Evolutionary conservation across 441 rosid species (phyloP).

Genomic region (Hura crepitans): DNA sequence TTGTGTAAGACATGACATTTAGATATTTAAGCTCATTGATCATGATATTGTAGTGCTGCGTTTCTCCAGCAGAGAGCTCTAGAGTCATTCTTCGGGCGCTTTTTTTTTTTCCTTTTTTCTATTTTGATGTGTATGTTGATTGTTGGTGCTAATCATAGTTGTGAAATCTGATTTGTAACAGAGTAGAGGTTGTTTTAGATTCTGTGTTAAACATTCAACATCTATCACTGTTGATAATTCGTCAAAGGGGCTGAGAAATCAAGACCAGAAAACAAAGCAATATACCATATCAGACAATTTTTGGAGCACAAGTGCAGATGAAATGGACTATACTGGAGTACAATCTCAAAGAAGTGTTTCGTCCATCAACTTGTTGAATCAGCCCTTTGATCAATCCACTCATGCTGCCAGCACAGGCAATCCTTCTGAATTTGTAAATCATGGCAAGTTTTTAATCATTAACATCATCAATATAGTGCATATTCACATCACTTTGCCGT

Average conservation of each 20-base stretch:
- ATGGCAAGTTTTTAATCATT: conserved; percentile 43
- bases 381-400: conserved; percentile 32
- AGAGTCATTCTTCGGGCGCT: neutral
- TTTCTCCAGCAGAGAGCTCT: neutral
- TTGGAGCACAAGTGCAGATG: conserved; percentile 52
- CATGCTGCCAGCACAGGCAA: conserved; percentile 43
- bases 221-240: conserved; percentile 44
- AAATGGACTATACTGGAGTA: conserved; percentile 43
- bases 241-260: conserved; percentile 44
- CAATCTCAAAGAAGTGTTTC: conserved; percentile 55
- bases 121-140: neutral
- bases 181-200: conserved; percentile 89
- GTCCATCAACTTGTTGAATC: conserved; percentile 39
- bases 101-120: neutral
- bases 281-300: conserved; percentile 41
- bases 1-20: neutral
- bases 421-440: conserved; percentile 66
- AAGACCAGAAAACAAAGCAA: conserved; percentile 35
- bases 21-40: neutral
- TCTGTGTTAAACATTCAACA: conserved; percentile 45
- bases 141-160: conserved; percentile 33
- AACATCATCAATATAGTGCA: neutral
- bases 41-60: neutral
- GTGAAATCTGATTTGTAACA: conserved; percentile 55
- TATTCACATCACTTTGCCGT: neutral